These are phyloP conservation scores for Suillus ampliporus DNA, from an alignment of 768 basidiomycete genomes.

Conservation along the genomic window DNA sequence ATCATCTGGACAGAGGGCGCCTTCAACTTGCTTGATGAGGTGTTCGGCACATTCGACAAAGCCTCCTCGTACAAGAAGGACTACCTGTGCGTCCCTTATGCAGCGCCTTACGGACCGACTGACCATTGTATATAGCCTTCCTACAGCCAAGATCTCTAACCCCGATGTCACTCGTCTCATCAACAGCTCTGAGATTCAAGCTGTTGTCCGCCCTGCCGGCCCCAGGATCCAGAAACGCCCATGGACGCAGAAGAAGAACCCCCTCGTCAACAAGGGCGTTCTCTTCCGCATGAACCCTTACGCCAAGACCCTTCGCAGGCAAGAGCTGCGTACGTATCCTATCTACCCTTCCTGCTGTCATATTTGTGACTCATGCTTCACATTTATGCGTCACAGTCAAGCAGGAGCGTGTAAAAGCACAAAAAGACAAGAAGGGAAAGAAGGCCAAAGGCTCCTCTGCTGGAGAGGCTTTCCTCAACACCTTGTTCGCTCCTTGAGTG, in stretches of 20 bases:
- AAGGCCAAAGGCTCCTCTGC: constrained; percentile 71
- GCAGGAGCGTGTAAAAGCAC: constrained; percentile 72
- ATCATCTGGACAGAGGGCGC: constrained; percentile 99
- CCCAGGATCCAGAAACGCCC: constrained; percentile 88
- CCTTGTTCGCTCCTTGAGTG: constrained; percentile 82
- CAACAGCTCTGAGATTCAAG: constrained; percentile 98
- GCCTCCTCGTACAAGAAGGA: constrained; percentile 87
- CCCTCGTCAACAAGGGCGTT: constrained; percentile 89
- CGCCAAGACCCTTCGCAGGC: constrained; percentile 90
- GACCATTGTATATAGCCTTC: constrained; percentile 59
- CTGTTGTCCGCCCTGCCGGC: constrained; percentile 90
- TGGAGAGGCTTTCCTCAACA: constrained; percentile 83
- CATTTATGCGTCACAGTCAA: constrained; percentile 56
- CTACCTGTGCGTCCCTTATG: constrained; percentile 63
- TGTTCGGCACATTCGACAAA: constrained; percentile 95
- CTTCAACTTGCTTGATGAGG: constrained; percentile 89
- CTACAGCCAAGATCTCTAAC: constrained; percentile 95
- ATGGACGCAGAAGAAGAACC: constrained; percentile 99
- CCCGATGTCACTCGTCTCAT: constrained; percentile 97
- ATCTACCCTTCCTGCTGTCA: neutral
- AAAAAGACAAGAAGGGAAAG: constrained; percentile 63
- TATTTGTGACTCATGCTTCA: constrained; percentile 14
- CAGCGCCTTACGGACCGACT: constrained; percentile 3
- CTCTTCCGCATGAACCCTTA: constrained; percentile 99
- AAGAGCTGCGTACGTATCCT: constrained; percentile 79